phyloP scores from a whole-genome alignment of 2,329 filamentous ascomycete species.

The Raffaelea albimanens region DNA sequence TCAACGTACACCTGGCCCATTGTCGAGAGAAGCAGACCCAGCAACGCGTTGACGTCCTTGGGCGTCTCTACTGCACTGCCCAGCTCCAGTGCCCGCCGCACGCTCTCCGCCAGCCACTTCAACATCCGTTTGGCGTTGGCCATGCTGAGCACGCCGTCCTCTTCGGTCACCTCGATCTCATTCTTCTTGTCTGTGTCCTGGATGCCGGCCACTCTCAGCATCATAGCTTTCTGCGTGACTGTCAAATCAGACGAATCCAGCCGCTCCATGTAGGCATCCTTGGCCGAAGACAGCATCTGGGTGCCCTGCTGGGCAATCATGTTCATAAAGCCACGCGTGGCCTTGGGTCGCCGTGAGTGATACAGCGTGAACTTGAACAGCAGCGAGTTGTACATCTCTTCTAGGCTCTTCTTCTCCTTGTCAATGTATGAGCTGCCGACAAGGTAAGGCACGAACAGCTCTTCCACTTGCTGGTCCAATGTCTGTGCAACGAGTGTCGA shows the following conservation, averaged over 20 bases:
- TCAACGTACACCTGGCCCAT: slow-evolving; percentile 78
- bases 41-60: slow-evolving; percentile 80
- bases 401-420: slow-evolving; percentile 57
- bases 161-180: slow-evolving; percentile 83
- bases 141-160: slow-evolving; percentile 75
- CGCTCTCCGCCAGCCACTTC: slow-evolving; percentile 92
- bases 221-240: slow-evolving; percentile 78
- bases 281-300: slow-evolving; percentile 76
- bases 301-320: slow-evolving; percentile 84
- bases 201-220: slow-evolving; percentile 80
- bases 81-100: slow-evolving; percentile 84
- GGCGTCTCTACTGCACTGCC: slow-evolving; percentile 80
- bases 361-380: slow-evolving; percentile 97
- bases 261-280: slow-evolving; percentile 83
- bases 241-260: slow-evolving; percentile 85
- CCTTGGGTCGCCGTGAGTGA: slow-evolving; percentile 79
- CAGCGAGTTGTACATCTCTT: slow-evolving; percentile 80
- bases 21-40: slow-evolving; percentile 73
- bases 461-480: slow-evolving; percentile 65
- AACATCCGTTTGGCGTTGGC: slow-evolving; percentile 96
- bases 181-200: slow-evolving; percentile 68
- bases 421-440: slow-evolving; percentile 63
- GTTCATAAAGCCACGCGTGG: slow-evolving; percentile 83
- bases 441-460: slow-evolving; percentile 64
- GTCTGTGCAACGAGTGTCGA: slow-evolving; percentile 76